Base-by-base conservation (phyloP, 2,329 filamentous ascomycete genomes). In the Colletotrichum kahawae region DNA sequence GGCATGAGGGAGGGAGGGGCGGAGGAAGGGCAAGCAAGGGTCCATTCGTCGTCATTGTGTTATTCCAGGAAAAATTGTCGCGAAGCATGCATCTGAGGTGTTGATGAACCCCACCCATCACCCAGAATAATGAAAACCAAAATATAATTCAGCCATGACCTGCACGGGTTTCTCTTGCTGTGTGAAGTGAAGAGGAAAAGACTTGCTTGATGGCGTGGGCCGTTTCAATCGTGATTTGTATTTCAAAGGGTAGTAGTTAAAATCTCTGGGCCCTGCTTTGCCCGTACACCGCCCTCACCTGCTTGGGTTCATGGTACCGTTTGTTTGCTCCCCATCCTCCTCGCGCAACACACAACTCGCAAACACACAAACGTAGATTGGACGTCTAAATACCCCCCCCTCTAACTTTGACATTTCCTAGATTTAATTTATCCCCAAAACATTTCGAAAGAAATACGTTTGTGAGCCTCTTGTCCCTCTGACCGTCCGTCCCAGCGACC, bases 201-300 rank as follows among this genome's bases (percentile, higher is more conserved):
- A 7, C n/a, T 21, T 36, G 6, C 29, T 24, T 29, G 33, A 43
- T 36, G 34, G 18, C 36, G 33, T 56, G 31, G 59, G 68, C 59
- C 63, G 59, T 64, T 68, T 68, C 64, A 75, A 48, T 57, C 57
- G 57, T 75, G 64, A 75, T 68, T 54, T 68, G 31, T 33, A 73
- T 75, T 67, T 66, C 36, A 66, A 57, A 70, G 63, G n/a, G 54
- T 66, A n/a, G 36, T 62, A 36, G 57, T 21, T 48, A 13, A 62
- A 62, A 31, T 62, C 33, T 65, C 34, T 38, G 48, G 63, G 64
- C 69, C 73, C 36, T 75, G 73, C 64, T 73, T 59, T 68, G 63
- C 64, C 57, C 38, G 38, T 5, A 48, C 38, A 48, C 38, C 38
- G 38, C 38, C 63, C 34, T 34, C 70, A 56, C 70, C 57, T 68